Evolutionary conservation across 495 filamentous ascomycete species (phyloP), one percentile per base, ranked within the genome.

Genomic region (Parmelia sp.): DNA sequence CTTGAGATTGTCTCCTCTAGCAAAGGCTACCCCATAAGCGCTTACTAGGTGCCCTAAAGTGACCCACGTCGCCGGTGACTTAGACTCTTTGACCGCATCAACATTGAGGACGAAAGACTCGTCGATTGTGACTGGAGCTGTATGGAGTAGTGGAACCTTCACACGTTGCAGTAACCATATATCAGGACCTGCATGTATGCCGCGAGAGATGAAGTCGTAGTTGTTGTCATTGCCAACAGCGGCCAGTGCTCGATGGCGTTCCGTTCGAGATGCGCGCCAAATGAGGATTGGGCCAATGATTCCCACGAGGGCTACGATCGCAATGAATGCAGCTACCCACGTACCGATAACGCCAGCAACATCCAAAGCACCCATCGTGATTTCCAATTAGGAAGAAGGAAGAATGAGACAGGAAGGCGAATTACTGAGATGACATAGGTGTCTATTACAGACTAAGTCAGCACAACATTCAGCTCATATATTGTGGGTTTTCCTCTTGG

Each of bases 221-320:
- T 60, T 60, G 25, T 58, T 58, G 23, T 58, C 39, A 27, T 29
- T 29, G 4, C 19, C 35, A 64, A 45, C 35, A 11, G 51, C 21
- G 57, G 35, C 49, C 31, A 64, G 21, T 31, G 62, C 62, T n/a
- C 19, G 49, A 19, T 58, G 33, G 17, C 37, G 35, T 45, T 57
- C 21, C 25, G 33, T 64, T 55, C 35, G 21, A 21, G 49, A 57
- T 27, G 51, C 62, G 14, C 62, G 51, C 62, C 51, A 58, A 21
- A 64, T 33, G 12, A 64, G 36, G 14, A 64, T 39, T 8, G 62
- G 62, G 36, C 62, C 62, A 58, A 57, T 57, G 27, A 64, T 58
- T 3, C 49, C 51, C 7, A 58, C 25, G n/a, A 64, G 25, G 15
- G 62, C 51, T 21, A 58, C 9, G 19, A 64, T 37, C 29, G 51